Percentiles rank a stretch among this genome's conserved stretches.
phyloP scores from a whole-genome alignment of 345 rosid species.

The Boechera divaricarpa region DNA sequence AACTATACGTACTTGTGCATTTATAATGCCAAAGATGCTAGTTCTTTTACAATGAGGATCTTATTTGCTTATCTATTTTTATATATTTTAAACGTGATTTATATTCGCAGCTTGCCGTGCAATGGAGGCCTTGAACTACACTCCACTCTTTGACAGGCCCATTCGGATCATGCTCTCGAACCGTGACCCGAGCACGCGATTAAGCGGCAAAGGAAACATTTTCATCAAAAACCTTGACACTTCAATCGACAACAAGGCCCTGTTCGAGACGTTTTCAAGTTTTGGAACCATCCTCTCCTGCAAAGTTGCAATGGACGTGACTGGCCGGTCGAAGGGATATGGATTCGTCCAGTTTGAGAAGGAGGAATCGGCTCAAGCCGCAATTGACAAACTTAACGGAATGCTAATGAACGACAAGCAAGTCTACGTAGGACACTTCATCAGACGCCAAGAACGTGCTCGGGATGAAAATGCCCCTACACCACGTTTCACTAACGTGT shows the following conservation, averaged over 20 bases:
- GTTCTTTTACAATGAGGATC: not conserved
- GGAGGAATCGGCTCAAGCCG: constrained; percentile 60
- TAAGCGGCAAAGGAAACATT: constrained; percentile 66
- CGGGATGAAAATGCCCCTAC: constrained; percentile 30
- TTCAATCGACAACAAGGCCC: constrained; percentile 59
- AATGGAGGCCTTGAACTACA: constrained; percentile 58
- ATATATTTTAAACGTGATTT: not conserved
- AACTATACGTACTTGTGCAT: not conserved
- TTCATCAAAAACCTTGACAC: constrained; percentile 69
- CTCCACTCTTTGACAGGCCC: constrained; percentile 62
- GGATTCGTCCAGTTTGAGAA: constrained; percentile 71
- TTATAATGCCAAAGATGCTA: not conserved
- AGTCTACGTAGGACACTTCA: constrained; percentile 60
- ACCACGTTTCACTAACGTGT: constrained; percentile 64
- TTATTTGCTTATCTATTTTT: not conserved
- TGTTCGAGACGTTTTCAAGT: constrained; percentile 57
- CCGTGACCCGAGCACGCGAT: constrained; percentile 65
- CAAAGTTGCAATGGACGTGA: constrained; percentile 59
- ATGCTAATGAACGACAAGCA: constrained; percentile 66
- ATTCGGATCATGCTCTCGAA: constrained; percentile 72
- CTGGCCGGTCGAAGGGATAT: constrained; percentile 58
- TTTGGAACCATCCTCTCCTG: constrained; percentile 68
- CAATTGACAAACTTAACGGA: constrained; percentile 60
- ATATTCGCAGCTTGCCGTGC: constrained; percentile 57
- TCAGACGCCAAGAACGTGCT: constrained; percentile 58